These are phyloP conservation scores for Aspergillus hiratsukae DNA, from an alignment of 2,329 filamentous ascomycete species.

Conservation along the genomic window DNA sequence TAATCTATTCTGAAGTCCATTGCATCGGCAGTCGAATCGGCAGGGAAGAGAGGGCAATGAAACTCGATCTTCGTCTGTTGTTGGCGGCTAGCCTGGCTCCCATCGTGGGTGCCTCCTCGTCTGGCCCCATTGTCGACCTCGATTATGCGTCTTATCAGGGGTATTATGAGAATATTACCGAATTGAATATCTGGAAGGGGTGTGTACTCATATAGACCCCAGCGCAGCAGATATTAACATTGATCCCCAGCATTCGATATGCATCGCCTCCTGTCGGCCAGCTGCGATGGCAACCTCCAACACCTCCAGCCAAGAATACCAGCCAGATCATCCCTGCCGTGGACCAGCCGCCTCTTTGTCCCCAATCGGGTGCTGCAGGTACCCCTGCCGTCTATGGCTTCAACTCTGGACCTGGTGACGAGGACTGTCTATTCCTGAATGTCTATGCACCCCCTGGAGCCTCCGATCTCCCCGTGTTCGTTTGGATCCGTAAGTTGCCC, in stretches of 20 bases:
- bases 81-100: background rate
- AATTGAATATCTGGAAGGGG: conserved; percentile 47
- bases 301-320: conserved; percentile 19
- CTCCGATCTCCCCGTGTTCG: conserved; percentile 30
- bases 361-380: conserved; percentile 23
- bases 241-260: conserved; percentile 28
- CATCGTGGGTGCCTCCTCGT: background rate
- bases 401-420: conserved; percentile 18
- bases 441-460: conserved; percentile 24
- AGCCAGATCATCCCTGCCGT: conserved; percentile 21
- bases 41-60: background rate
- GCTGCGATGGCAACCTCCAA: conserved; percentile 32
- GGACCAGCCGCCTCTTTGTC: conserved; percentile 28
- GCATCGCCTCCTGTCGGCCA: conserved; percentile 30
- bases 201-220: conserved; percentile 20
- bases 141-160: conserved; percentile 47
- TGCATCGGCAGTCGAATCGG: too few relatives aligned
- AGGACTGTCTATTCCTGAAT: conserved; percentile 38
- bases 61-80: conserved; percentile 1
- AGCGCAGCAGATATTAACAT: background rate
- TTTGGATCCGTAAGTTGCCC: conserved; percentile 21
- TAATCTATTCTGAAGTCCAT: background rate
- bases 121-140: conserved; percentile 35
- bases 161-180: conserved; percentile 33
- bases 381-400: conserved; percentile 13